Conservation (phyloP, 1,139 yeast species). For the Diutina pseudorugosa region DNA sequence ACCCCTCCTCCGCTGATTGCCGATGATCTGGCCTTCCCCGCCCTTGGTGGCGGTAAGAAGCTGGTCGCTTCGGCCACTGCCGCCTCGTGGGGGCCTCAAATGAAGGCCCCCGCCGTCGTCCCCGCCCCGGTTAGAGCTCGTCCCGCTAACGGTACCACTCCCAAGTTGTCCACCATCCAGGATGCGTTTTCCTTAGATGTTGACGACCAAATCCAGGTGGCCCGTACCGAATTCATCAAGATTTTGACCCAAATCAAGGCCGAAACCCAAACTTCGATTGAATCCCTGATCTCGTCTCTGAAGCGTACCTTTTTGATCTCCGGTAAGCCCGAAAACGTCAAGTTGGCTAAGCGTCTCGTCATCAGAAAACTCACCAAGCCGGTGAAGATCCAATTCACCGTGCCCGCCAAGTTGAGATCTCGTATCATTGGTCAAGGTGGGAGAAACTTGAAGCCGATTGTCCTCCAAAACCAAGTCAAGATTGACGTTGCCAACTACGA, state of each 20-base stretch:
- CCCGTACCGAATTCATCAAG: conserved; percentile 54
- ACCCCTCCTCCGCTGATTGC: conserved; percentile 7
- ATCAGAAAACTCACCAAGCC: conserved; percentile 72
- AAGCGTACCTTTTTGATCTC: conserved; percentile 77
- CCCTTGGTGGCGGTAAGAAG: conserved; percentile 40
- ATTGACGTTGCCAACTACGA: conserved; percentile 57
- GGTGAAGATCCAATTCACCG: conserved; percentile 42
- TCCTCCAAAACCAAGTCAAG: conserved; percentile 57
- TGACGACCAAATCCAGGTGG: conserved; percentile 51
- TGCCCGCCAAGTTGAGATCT: conserved; percentile 74
- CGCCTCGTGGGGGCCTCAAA: conserved; percentile 20
- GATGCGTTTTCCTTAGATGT: conserved; percentile 64
- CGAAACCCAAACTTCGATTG: conserved; percentile 56
- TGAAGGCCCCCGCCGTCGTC: conserved; percentile 23
- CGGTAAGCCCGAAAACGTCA: conserved; percentile 63
- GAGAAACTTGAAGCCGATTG: conserved; percentile 65
- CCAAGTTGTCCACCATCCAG: conserved; percentile 35
- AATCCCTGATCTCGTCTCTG: conserved; percentile 76
- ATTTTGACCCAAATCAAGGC: conserved; percentile 52
- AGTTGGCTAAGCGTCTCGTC: conserved; percentile 63
- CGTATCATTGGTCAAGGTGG: conserved; percentile 88
- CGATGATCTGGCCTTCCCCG: conserved; percentile 59
- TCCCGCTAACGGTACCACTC: conserved; percentile 4
- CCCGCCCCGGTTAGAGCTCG: conserved; percentile 9
- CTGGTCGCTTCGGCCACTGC: conserved; percentile 12